Evolutionary conservation across 208 protist species (phyloP).

Genomic region (Spongospora subterranea): DNA sequence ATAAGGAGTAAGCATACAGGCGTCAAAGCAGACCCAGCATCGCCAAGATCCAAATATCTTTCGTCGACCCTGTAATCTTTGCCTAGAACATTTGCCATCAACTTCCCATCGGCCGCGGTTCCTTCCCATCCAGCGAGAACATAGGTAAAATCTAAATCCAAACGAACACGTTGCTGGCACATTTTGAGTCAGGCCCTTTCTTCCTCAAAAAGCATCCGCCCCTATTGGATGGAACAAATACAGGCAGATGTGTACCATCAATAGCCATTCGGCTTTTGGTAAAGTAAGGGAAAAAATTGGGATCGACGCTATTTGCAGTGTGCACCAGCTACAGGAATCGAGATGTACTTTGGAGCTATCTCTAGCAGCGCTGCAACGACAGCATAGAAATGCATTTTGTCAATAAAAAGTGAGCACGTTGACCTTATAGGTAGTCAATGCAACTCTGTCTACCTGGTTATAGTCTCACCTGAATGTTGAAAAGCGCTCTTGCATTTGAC

Average conservation of each 20-base stretch:
- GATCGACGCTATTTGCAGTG: not conserved
- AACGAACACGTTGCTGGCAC: not conserved
- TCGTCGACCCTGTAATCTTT: not conserved
- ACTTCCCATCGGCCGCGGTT: not conserved
- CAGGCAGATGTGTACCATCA: not conserved
- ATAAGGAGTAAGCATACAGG: not conserved
- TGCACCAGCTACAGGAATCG: not conserved
- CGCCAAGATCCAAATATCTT: not conserved
- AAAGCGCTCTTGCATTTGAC: not conserved
- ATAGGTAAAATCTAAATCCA: not conserved
- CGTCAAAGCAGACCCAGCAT: constrained; percentile 24
- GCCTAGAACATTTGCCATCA: not conserved
- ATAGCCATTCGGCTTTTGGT: not conserved
- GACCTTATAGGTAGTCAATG: not conserved
- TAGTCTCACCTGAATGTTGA: constrained; percentile 23
- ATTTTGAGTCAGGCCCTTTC: constrained; percentile 14
- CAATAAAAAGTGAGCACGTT: not conserved
- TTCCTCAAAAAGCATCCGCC: not conserved
- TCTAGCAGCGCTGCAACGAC: not conserved
- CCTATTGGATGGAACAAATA: not conserved
- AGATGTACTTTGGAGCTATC: not conserved
- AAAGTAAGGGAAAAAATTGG: not conserved
- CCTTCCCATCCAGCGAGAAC: constrained; percentile 41
- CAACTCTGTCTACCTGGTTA: not conserved
- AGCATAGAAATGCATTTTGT: not conserved